Evolutionary conservation across 768 basidiomycete species (phyloP).

Genomic region (Amanita pseudoporphyria): DNA sequence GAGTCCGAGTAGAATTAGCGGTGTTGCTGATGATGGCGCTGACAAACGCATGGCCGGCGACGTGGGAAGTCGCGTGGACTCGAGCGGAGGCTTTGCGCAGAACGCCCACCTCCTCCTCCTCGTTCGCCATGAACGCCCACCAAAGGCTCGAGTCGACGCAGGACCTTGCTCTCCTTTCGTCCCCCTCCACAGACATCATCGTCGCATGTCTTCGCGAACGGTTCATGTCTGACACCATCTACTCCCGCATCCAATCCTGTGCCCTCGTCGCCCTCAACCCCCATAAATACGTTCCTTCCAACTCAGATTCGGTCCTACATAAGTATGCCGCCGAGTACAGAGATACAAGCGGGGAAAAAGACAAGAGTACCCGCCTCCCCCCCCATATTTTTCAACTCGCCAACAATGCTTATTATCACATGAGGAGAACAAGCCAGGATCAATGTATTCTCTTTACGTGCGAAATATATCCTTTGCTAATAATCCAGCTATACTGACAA

Average conservation of each 20-base stretch:
- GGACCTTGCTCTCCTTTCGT: slow-evolving; percentile 59
- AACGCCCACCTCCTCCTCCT: not conserved
- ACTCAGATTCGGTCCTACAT: slow-evolving; percentile 75
- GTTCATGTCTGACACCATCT: slow-evolving; percentile 77
- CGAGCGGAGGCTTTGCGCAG: no score
- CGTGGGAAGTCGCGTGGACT: no score
- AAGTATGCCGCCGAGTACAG: slow-evolving; percentile 85
- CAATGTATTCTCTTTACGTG: slow-evolving; percentile 84
- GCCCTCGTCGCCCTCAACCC: slow-evolving; percentile 85
- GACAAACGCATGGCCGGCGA: no score
- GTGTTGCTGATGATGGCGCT: no score
- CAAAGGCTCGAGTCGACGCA: slow-evolving; percentile 64
- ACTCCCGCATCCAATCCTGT: slow-evolving; percentile 64
- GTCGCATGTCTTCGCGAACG: slow-evolving; percentile 80
- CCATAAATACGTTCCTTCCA: slow-evolving; percentile 79
- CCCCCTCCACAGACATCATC: slow-evolving; percentile 75
- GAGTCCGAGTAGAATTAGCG: slow-evolving; percentile 39
- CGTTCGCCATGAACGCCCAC: slow-evolving; percentile 15
- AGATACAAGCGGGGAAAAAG: slow-evolving; percentile 56
- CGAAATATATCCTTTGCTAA: slow-evolving; percentile 16
- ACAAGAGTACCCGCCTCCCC: slow-evolving; percentile 28
- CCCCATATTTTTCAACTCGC: slow-evolving; percentile 93
- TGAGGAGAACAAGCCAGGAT: slow-evolving; percentile 89
- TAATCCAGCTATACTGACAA: slow-evolving; percentile 1
- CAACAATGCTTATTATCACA: slow-evolving; percentile 91